Conservation (phyloP, 805 yeast genomes). For the Cyberlindnera samutprakarnensis region DNA sequence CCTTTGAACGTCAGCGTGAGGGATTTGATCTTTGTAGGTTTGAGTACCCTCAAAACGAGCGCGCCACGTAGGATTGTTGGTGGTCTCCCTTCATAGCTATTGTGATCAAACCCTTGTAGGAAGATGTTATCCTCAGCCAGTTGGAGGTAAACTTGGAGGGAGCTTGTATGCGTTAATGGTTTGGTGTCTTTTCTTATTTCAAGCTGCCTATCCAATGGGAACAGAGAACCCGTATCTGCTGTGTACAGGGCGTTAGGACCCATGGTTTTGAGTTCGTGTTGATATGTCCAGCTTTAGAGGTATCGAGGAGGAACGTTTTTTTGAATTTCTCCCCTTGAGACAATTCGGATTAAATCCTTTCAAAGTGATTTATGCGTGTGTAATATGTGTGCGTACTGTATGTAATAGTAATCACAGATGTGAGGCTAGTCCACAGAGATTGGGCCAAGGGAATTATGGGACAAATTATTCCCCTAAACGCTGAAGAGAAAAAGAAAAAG, state of each 20-base stretch:
- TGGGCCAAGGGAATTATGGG: too few relatives aligned
- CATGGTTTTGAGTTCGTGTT: too few relatives aligned
- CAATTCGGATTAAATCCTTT: too few relatives aligned
- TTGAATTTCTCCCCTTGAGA: too few relatives aligned
- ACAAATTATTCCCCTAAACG: slow-evolving; percentile 5
- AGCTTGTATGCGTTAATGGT: slow-evolving; percentile 54
- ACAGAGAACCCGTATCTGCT: slow-evolving; percentile 28
- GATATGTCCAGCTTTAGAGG: too few relatives aligned
- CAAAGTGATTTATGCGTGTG: too few relatives aligned
- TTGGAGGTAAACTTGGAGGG: slow-evolving; percentile 63
- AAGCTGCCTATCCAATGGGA: slow-evolving; percentile 47
- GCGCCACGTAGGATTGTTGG: slow-evolving; percentile 82
- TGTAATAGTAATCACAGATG: too few relatives aligned
- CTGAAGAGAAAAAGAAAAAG: neutral
- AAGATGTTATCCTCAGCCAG: slow-evolving; percentile 77
- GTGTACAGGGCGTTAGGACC: too few relatives aligned
- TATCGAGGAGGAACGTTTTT: too few relatives aligned
- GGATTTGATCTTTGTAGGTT: slow-evolving; percentile 63
- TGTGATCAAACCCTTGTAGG: slow-evolving; percentile 70
- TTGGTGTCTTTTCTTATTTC: slow-evolving; percentile 27
- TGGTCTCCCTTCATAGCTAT: slow-evolving; percentile 57
- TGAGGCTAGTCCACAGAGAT: too few relatives aligned
- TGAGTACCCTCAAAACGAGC: slow-evolving; percentile 57
- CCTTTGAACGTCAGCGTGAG: slow-evolving; percentile 62
- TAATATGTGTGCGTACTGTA: too few relatives aligned